A percentile compares a stretch with the other conserved stretches of the same genome.
phyloP scores from a whole-genome alignment of 352 stramenopile species.

The Phytophthora meadii region DNA sequence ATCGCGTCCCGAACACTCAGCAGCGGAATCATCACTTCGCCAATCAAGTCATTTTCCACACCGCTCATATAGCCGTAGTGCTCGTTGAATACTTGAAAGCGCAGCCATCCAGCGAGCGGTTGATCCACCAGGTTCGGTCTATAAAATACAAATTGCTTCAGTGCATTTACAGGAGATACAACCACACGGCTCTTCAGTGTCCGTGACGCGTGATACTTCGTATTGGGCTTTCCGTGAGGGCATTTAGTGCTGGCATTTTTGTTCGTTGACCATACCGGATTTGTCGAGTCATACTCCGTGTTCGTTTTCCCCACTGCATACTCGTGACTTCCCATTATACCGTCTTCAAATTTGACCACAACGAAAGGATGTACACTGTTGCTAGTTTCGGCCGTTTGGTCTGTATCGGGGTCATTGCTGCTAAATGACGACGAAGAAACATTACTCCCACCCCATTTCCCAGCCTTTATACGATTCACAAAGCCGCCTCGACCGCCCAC shows the following conservation, averaged over 20 bases:
- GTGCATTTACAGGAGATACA: constrained; percentile 65
- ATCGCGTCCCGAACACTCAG: constrained; percentile 73
- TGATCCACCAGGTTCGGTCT: constrained; percentile 40
- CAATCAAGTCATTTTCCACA: constrained; percentile 75
- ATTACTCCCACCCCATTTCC: constrained; percentile 57
- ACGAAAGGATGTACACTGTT: constrained; percentile 68
- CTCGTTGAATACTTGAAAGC: constrained; percentile 80
- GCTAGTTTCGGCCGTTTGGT: constrained; percentile 24
- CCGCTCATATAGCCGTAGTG: constrained; percentile 82
- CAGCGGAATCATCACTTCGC: constrained; percentile 75
- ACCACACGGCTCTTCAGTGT: constrained; percentile 65
- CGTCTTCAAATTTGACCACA: constrained; percentile 73
- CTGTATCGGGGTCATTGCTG: constrained; percentile 32
- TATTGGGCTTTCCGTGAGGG: constrained; percentile 70
- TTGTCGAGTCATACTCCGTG: constrained; percentile 79
- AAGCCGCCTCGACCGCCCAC: constrained; percentile 49
- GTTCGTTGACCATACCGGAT: constrained; percentile 82
- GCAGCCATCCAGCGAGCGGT: constrained; percentile 67
- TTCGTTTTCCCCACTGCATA: constrained; percentile 83
- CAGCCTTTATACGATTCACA: constrained; percentile 77
- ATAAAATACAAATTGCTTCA: constrained; percentile 87
- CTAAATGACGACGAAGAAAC: constrained; percentile 30
- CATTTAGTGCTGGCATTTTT: constrained; percentile 58
- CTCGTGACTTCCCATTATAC: constrained; percentile 55
- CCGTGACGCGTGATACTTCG: constrained; percentile 65